Percentiles rank a stretch among this genome's conserved stretches.
These are phyloP conservation scores for Ustilago tritici DNA, from an alignment of 1,284 basidiomycete species.

Conservation along the genomic window DNA sequence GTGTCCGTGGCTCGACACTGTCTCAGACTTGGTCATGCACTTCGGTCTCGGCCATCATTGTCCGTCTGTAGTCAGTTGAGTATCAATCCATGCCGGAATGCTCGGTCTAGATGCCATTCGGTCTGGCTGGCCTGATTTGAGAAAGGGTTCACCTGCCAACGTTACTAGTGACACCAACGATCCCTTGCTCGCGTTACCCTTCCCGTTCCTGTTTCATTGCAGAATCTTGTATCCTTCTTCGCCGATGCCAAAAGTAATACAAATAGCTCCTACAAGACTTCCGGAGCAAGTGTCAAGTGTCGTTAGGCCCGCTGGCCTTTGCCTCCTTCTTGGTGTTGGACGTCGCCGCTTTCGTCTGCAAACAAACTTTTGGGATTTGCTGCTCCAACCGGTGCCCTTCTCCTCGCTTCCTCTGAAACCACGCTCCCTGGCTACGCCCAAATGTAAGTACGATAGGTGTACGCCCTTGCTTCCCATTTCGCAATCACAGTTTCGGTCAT, in stretches of 20 bases:
- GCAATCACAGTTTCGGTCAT: background rate
- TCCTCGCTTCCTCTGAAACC: constrained; percentile 2
- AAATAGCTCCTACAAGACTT: background rate
- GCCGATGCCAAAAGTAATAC: constrained; percentile 6
- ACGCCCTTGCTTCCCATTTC: background rate
- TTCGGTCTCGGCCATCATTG: constrained; percentile 5
- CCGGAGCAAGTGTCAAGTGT: background rate
- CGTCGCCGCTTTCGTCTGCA: background rate
- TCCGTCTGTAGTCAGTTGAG: background rate
- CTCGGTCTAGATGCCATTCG: constrained; percentile 8
- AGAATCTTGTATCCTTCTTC: background rate
- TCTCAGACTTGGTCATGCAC: constrained; percentile 6
- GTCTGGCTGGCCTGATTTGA: background rate
- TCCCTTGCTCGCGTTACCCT: constrained; percentile 3
- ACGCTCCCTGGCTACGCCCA: constrained; percentile 1
- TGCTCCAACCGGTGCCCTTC: background rate
- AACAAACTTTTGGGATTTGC: background rate
- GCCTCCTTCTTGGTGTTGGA: background rate
- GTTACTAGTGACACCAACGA: background rate
- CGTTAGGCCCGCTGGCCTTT: background rate
- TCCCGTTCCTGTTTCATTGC: background rate
- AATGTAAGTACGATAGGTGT: background rate
- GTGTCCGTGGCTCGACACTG: no score
- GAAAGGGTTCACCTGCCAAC: background rate
- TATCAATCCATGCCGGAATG: background rate